Percentiles rank a stretch among this genome's conserved stretches.
These are phyloP conservation scores for Elsinoe necatrix DNA, from an alignment of 2,329 filamentous ascomycete genomes.

Conservation along the genomic window DNA sequence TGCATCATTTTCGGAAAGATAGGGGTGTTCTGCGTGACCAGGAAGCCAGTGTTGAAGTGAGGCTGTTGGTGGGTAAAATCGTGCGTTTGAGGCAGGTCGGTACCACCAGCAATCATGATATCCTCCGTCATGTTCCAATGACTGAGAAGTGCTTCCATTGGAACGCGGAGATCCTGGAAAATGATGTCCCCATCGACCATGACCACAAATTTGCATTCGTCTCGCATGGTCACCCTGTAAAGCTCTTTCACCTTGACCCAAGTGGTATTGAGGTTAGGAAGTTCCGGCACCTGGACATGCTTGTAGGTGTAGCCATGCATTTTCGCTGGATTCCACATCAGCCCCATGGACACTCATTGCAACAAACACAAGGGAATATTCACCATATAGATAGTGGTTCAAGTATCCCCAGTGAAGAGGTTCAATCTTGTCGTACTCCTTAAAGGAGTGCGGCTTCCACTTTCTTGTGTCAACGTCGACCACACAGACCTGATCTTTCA, in stretches of 20 bases:
- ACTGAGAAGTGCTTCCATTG: conserved; percentile 43
- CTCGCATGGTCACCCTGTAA: conserved; percentile 20
- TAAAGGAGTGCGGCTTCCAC: not conserved
- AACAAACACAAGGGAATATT: not conserved
- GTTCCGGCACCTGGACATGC: conserved; percentile 37
- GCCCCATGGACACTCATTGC: not conserved
- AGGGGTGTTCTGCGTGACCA: conserved; percentile 35
- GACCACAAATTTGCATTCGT: conserved; percentile 36
- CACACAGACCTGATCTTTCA: not conserved
- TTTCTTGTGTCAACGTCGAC: conserved; percentile 2
- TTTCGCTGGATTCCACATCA: conserved; percentile 24
- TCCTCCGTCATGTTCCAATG: conserved; percentile 36
- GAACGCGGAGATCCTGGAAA: conserved; percentile 36
- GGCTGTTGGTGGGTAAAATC: conserved; percentile 25
- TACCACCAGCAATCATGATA: conserved; percentile 39
- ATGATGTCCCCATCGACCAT: conserved; percentile 40
- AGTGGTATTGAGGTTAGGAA: conserved; percentile 36
- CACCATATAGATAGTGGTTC: conserved; percentile 35
- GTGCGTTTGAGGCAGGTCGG: conserved; percentile 34
- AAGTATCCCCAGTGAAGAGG: not conserved
- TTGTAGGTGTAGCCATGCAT: conserved; percentile 46
- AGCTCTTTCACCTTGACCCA: conserved; percentile 40
- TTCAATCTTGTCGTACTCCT: not conserved
- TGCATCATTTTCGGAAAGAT: conserved; percentile 26
- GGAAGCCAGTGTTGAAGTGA: conserved; percentile 37